Percentiles rank a stretch among this genome's conserved stretches.
These are phyloP conservation scores for Yamadazyma siamensis DNA, from an alignment of 1,139 yeast genomes.

Conservation along the genomic window DNA sequence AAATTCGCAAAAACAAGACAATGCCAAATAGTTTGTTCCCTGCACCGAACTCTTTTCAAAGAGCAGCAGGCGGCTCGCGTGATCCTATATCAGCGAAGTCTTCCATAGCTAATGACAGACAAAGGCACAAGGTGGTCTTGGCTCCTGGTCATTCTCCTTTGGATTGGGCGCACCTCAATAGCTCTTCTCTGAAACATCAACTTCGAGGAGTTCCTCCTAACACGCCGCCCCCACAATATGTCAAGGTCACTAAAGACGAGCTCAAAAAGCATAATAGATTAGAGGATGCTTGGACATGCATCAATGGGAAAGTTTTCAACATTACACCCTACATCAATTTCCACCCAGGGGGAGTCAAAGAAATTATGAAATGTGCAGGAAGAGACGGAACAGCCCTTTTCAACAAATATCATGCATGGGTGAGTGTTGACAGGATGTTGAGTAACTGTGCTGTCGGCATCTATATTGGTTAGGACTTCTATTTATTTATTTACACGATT, in stretches of 20 bases:
- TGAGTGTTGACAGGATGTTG: slow-evolving; percentile 76
- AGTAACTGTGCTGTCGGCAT: slow-evolving; percentile 77
- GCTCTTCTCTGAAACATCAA: slow-evolving; percentile 19
- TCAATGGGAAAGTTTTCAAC: slow-evolving; percentile 80
- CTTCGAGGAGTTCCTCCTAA: slow-evolving; percentile 39
- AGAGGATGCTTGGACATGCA: slow-evolving; percentile 83
- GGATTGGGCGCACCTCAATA: slow-evolving; percentile 74
- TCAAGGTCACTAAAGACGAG: slow-evolving; percentile 58
- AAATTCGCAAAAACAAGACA: too few species aligned
- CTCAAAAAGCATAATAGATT: slow-evolving; percentile 53
- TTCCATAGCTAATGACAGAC: slow-evolving; percentile 13
- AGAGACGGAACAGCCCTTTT: slow-evolving; percentile 79
- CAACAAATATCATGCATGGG: slow-evolving; percentile 85
- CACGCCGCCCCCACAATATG: slow-evolving; percentile 41
- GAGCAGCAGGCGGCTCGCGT: slow-evolving; percentile 17
- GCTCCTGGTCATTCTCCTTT: slow-evolving; percentile 82
- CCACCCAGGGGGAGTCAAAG: slow-evolving; percentile 91
- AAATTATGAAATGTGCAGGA: slow-evolving; percentile 79
- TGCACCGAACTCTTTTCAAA: slow-evolving; percentile 39
- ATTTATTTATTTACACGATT: slow-evolving; percentile 7
- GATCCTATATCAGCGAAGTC: slow-evolving; percentile 3
- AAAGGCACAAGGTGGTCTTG: slow-evolving; percentile 51
- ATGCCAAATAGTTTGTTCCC: slow-evolving; percentile 25
- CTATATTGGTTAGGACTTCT: slow-evolving; percentile 11
- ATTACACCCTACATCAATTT: slow-evolving; percentile 76